phyloP scores from a whole-genome alignment of 139 green algal genomes.

The Coelastrella sp. region DNA sequence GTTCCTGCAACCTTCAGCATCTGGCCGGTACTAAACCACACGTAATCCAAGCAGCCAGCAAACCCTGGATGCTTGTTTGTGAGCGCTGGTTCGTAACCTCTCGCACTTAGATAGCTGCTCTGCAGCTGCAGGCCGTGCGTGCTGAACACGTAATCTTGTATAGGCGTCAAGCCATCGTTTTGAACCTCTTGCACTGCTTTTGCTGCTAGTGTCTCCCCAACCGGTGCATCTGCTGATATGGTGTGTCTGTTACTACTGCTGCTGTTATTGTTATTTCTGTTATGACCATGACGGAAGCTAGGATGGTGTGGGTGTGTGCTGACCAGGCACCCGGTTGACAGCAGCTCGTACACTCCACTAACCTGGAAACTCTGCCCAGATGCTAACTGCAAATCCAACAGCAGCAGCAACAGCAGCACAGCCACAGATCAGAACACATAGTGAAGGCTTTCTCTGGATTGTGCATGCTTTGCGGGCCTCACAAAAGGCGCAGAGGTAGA shows the following conservation, averaged over 20 bases:
- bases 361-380: not conserved
- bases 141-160: not conserved
- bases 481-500: too few species aligned
- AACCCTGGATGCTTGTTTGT: conserved; percentile 40
- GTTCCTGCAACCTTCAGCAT: not conserved
- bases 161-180: not conserved
- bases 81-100: conserved; percentile 4
- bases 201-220: not conserved
- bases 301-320: conserved; percentile 15
- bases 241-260: not conserved
- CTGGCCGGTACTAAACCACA: not conserved
- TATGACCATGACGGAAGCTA: not conserved
- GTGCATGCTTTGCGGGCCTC: too few species aligned
- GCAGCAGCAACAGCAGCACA: not conserved
- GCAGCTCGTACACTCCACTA: conserved; percentile 30
- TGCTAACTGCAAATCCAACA: not conserved
- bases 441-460: not conserved
- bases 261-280: not conserved
- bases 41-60: conserved; percentile 33
- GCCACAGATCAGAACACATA: not conserved
- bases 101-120: not conserved
- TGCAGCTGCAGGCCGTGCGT: not conserved
- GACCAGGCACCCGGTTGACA: not conserved
- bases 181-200: not conserved
- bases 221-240: too few species aligned